phyloP scores from a whole-genome alignment of 2,329 filamentous ascomycete species.

The Periconia macrospinosa region DNA sequence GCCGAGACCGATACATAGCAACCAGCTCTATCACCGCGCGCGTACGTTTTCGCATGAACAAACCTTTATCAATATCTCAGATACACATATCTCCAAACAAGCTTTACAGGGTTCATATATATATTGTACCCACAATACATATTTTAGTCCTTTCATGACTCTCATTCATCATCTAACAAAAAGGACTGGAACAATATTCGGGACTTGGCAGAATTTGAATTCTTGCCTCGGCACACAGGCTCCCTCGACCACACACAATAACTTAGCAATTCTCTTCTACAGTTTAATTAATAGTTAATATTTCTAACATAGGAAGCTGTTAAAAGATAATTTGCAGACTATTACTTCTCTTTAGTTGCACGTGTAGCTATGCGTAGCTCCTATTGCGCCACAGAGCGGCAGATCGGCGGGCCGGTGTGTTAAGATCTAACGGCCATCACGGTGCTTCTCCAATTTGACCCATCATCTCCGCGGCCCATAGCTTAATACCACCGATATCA shows the following conservation, averaged over 20 bases:
- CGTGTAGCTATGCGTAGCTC: not conserved
- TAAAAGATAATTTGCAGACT: not conserved
- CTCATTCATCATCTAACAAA: too few species aligned
- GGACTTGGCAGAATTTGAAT: not conserved
- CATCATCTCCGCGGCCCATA: not conserved
- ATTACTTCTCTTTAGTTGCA: not conserved
- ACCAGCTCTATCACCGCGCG: too few species aligned
- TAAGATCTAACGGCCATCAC: too few species aligned
- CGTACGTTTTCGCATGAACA: not conserved
- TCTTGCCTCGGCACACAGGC: not conserved
- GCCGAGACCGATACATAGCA: not conserved
- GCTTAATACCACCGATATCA: not conserved
- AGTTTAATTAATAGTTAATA: not conserved
- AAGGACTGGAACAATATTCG: not conserved
- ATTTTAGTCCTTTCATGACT: too few species aligned
- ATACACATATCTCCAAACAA: too few species aligned
- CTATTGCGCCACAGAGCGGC: not conserved
- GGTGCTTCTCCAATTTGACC: not conserved
- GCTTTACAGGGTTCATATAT: too few species aligned
- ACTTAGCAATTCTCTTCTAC: too few species aligned
- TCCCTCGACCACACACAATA: too few species aligned
- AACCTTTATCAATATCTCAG: too few species aligned
- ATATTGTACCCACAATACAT: too few species aligned
- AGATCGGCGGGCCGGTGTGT: not conserved
- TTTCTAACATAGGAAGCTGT: not conserved